Evolutionary conservation across 495 filamentous ascomycete species (phyloP).

Genomic region (Talaromyces wortmannii): DNA sequence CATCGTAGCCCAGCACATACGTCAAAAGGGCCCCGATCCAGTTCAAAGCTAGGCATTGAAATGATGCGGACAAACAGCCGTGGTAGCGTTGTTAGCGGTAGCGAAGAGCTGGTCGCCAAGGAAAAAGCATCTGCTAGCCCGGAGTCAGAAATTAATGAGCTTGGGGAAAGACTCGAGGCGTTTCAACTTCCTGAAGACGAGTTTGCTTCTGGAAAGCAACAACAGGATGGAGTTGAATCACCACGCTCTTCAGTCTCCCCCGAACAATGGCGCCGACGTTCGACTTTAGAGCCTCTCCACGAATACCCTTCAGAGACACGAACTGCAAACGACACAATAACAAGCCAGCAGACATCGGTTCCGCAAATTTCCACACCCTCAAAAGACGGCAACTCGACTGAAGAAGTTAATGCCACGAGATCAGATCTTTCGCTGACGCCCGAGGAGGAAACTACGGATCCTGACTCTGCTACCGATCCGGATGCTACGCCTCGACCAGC

Average conservation of each 20-base stretch:
- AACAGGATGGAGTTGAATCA: slow-evolving; percentile 38
- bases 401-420: background rate
- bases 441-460: background rate
- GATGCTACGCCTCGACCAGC: slow-evolving; percentile 5
- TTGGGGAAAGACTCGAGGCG: slow-evolving; percentile 28
- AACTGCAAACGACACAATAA: background rate
- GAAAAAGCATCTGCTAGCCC: slow-evolving; percentile 17
- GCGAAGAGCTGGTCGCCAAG: slow-evolving; percentile 29
- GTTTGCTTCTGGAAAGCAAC: slow-evolving; percentile 34
- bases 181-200: slow-evolving; percentile 35
- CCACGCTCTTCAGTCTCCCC: slow-evolving; percentile 52
- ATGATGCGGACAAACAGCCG: slow-evolving; percentile 96
- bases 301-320: slow-evolving; percentile 3
- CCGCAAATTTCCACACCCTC: background rate
- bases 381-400: background rate
- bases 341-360: background rate
- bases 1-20: slow-evolving; percentile 48
- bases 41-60: slow-evolving; percentile 81
- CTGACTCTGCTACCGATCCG: background rate
- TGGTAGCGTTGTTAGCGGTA: slow-evolving; percentile 65
- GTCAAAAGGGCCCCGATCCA: slow-evolving; percentile 40
- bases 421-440: background rate
- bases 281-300: background rate
- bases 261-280: background rate
- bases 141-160: slow-evolving; percentile 17